Evolutionary conservation across 2,329 filamentous ascomycete species (phyloP), one percentile per base, ranked within the genome.

Genomic region (Fusarium devonianum): DNA sequence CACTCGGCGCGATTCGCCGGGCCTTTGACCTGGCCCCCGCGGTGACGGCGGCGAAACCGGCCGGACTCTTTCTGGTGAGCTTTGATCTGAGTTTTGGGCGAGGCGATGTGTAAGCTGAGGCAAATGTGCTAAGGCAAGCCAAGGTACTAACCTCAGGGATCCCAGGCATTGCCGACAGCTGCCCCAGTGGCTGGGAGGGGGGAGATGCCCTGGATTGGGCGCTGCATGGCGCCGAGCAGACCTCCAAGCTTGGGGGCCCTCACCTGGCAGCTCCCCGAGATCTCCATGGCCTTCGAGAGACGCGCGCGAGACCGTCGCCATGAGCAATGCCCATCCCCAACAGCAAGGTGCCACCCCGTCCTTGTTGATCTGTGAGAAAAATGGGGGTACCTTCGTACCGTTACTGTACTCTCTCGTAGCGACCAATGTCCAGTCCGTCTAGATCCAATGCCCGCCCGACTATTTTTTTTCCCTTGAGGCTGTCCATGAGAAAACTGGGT

Each of bases 401-500:
- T 16, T 18, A 26, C 21, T 30, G 23, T 30, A 39, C 29, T 16
- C 18, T 21, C 44, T 40, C 36, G 35, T 46, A 42, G 23, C 41
- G 30, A 26, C 33, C 48, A 53, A 53, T 44, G 37, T 28, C 38
- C 26, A 19, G n/a, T 5, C 41, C 16, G 21, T 38, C 28, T 26
- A 22, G 37, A 32, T 29, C 18, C 17, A n/a, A 30, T 10, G 21
- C 49, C 56, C 55, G 55, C 50, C 23, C 50, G 50, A 58, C 43
- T 39, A 32, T 60, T 62, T 64, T 57, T 44, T 38, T 38, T n/a
- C n/a, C n/a, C n/a, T n/a, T 33, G 46, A 53, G 53, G 42, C 39
- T 51, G n/a, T n/a, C n/a, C n/a, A n/a, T n/a, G 48, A 46, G 52
- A 65, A 64, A 65, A 64, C 60, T 65, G 63, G 61, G 47, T 57